Base-by-base conservation (phyloP, 139 green algal genomes). In the Chloropicon primus region DNA sequence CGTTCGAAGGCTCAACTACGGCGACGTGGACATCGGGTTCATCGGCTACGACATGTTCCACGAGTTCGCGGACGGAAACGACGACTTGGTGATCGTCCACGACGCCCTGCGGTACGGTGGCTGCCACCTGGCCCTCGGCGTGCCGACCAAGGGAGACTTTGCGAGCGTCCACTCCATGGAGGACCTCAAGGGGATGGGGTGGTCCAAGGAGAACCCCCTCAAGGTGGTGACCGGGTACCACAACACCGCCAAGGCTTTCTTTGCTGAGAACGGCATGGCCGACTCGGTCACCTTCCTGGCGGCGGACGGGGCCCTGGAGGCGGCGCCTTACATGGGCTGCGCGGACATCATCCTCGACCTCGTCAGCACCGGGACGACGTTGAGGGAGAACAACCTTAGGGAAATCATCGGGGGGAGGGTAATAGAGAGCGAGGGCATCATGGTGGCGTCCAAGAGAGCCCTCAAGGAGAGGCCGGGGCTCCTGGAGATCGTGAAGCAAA, bases 331-430 rank as follows among this genome's bases (percentile, higher is more conserved):
- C 26, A 99, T 99, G 94, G 94, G 95, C 54, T 92, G 82, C 26
- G 95, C 95, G 23, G 95, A 99, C 86, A 97, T 97, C 76, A 98
- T 98, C 76, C 87, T 98, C 26, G 95, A 99, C 82, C 89, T 98
- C 53, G 80, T 89, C 2, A 92, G 83, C 81, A 94, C 89, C 24
- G 94, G 95, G 17, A 92, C 96, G 0, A 99, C 95, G 1, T 85
- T 99, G 75, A 88, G 94, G 54, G 95, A 99, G 83, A 99, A 99
- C 88, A 98, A 98, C 85, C 85, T 99, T 72, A 94, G 93, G 81
- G 84, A 97, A 84, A 86, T 96, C 72, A 80, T 90, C 71, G 92
- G 92, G 71, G 94, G 88, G 27, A 83, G 53, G 23, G 91, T 98
- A 54, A 75, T 98, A 27, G 78, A 94, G 25, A 92, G 84, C 80